Evolutionary conservation across 768 basidiomycete genomes (phyloP).

Genomic region (Lactifluus subvellereus): DNA sequence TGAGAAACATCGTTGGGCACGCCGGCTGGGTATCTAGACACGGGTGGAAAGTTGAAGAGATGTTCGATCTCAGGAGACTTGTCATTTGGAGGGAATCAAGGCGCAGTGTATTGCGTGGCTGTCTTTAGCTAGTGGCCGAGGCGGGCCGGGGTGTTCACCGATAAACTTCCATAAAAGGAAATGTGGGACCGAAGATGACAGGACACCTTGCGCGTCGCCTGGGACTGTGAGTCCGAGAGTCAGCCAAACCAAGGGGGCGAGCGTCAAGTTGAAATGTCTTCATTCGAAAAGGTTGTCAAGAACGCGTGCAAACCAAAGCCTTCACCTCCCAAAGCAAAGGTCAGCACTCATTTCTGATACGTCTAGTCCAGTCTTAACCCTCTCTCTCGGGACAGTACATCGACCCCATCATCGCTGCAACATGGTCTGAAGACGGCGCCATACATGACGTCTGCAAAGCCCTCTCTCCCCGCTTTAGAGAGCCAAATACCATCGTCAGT

Average conservation of each 20-base stretch:
- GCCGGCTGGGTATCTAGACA: too few species aligned
- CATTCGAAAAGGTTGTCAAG: constrained; percentile 90
- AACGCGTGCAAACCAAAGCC: constrained; percentile 96
- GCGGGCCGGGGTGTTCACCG: too few species aligned
- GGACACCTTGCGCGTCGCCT: not conserved
- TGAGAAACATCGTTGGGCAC: too few species aligned
- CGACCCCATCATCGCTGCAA: constrained; percentile 92
- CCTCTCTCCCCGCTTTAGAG: constrained; percentile 74
- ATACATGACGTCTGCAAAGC: constrained; percentile 91
- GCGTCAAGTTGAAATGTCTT: constrained; percentile 45
- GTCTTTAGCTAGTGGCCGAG: not conserved
- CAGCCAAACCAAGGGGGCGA: not conserved
- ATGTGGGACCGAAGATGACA: not conserved
- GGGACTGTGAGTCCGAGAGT: not conserved
- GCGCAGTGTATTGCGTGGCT: too few species aligned
- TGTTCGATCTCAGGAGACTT: too few species aligned
- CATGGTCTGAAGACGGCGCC: constrained; percentile 93
- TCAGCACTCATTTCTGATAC: constrained; percentile 27
- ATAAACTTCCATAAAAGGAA: not conserved
- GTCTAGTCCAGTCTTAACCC: not conserved
- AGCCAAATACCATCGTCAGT: constrained; percentile 86
- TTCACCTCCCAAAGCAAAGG: constrained; percentile 93
- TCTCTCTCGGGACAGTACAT: constrained; percentile 59
- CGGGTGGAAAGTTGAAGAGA: too few species aligned
- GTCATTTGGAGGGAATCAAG: too few species aligned